Conservation (phyloP, 345 rosid species). For the Aquilaria malaccensis region DNA sequence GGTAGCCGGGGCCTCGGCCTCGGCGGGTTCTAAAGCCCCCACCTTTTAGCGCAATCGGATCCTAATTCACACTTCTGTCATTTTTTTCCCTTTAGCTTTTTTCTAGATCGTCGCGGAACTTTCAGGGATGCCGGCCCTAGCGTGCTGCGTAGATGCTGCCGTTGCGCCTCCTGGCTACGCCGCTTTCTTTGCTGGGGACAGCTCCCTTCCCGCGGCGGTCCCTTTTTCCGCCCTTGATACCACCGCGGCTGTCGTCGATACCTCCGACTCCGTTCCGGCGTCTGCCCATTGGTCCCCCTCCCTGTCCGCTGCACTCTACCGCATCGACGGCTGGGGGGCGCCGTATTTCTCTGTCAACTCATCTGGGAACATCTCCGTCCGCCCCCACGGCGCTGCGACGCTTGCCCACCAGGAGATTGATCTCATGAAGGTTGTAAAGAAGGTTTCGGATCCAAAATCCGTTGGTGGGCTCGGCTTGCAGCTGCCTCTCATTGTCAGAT, state of each 20-base stretch:
- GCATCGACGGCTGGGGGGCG: slow-evolving; percentile 76
- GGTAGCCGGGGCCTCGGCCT: slow-evolving; percentile 99
- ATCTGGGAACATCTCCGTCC: slow-evolving; percentile 66
- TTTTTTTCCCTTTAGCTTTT: slow-evolving; percentile 6
- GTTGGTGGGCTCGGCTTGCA: slow-evolving; percentile 76
- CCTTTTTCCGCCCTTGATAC: slow-evolving; percentile 16
- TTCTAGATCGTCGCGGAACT: slow-evolving; percentile 26
- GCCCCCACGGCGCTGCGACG: slow-evolving; percentile 55
- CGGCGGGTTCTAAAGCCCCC: slow-evolving; percentile 99
- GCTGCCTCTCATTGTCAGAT: slow-evolving; percentile 66
- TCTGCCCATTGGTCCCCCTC: slow-evolving; percentile 58
- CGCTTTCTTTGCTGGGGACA: slow-evolving; percentile 40
- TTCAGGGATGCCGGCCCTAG: slow-evolving; percentile 81
- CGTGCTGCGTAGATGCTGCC: slow-evolving; percentile 69
- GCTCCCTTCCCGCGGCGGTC: slow-evolving; percentile 33
- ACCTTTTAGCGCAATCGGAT: slow-evolving; percentile 33
- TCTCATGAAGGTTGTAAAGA: slow-evolving; percentile 65
- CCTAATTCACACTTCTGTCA: neutral
- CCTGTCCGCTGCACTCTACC: slow-evolving; percentile 61
- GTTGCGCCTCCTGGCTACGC: slow-evolving; percentile 53
- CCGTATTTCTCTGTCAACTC: slow-evolving; percentile 75
- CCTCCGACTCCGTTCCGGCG: slow-evolving; percentile 5
- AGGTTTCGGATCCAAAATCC: slow-evolving; percentile 69
- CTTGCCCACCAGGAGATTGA: slow-evolving; percentile 83
- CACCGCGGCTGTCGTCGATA: slow-evolving; percentile 10